phyloP scores from a whole-genome alignment of 2,329 filamentous ascomycete genomes.

The Aspergillus tanneri region DNA sequence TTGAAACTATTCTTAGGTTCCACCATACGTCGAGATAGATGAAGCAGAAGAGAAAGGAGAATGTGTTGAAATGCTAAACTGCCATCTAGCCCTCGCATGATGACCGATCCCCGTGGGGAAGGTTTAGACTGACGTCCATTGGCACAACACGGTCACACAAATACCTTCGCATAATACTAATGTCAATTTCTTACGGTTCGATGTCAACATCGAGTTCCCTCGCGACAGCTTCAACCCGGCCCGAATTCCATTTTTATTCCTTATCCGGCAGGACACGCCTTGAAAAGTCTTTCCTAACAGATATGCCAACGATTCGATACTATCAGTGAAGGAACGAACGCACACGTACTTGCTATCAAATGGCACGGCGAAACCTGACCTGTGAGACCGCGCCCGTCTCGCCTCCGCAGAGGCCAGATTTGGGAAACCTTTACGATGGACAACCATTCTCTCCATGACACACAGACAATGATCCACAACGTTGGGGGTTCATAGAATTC shows the following conservation, averaged over 20 bases:
- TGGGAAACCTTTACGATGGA: conserved; percentile 47
- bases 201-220: conserved; percentile 21
- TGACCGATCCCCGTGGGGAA: no score
- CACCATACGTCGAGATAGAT: no score
- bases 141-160: no score
- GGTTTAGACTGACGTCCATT: no score
- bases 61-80: no score
- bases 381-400: conserved; percentile 53
- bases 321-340: conserved; percentile 50
- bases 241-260: conserved; percentile 25
- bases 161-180: no score
- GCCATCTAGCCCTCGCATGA: no score
- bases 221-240: conserved; percentile 19
- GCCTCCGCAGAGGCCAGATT: conserved; percentile 43
- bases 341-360: conserved; percentile 51
- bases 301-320: conserved; percentile 50
- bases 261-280: conserved; percentile 44
- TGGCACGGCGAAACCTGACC: conserved; percentile 46
- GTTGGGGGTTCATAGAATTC: conserved; percentile 45
- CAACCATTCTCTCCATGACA: conserved; percentile 49
- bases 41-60: no score
- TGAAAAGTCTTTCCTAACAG: conserved; percentile 36
- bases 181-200: conserved; percentile 2
- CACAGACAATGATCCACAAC: conserved; percentile 55
- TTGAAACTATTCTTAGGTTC: no score